phyloP scores from a whole-genome alignment of 1,139 yeast genomes.

The Barnettozyma hawaiiensis region DNA sequence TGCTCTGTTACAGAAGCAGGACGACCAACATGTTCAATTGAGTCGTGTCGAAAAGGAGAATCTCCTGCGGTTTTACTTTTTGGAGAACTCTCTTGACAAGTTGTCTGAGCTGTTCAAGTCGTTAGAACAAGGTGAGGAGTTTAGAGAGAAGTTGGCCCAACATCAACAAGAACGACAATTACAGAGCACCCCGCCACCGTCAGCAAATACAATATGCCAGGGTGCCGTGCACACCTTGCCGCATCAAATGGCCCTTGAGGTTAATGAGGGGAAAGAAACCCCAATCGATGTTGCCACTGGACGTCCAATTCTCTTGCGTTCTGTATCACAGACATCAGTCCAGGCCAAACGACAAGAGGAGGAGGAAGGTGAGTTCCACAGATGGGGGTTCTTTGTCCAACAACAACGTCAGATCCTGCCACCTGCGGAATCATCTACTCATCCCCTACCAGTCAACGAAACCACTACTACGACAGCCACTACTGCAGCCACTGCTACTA shows the following conservation, averaged over 20 bases:
- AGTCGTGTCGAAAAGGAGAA: conserved; percentile 67
- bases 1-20: conserved; percentile 53
- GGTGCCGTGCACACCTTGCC: conserved; percentile 36
- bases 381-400: conserved; percentile 72
- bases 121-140: conserved; percentile 21
- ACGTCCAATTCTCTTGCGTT: conserved; percentile 58
- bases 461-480: no score
- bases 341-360: conserved; percentile 74
- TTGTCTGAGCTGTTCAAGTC: conserved; percentile 56
- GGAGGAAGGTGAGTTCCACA: conserved; percentile 89
- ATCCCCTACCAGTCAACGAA: conserved; percentile 1
- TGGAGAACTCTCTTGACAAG: conserved; percentile 60
- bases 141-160: conserved; percentile 7
- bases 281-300: conserved; percentile 70
- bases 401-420: conserved; percentile 45
- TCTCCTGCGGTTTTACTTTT: conserved; percentile 54
- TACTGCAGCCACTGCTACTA: conserved; percentile 1
- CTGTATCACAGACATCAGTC: conserved; percentile 58
- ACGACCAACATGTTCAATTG: conserved; percentile 44
- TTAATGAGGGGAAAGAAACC: conserved; percentile 43
- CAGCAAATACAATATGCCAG: neutral
- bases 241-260: conserved; percentile 63
- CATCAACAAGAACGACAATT: conserved; percentile 6
- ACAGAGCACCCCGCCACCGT: conserved; percentile 1
- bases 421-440: conserved; percentile 11